phyloP scores from a whole-genome alignment of 1,284 basidiomycete species.

The Pterulicium gracile region DNA sequence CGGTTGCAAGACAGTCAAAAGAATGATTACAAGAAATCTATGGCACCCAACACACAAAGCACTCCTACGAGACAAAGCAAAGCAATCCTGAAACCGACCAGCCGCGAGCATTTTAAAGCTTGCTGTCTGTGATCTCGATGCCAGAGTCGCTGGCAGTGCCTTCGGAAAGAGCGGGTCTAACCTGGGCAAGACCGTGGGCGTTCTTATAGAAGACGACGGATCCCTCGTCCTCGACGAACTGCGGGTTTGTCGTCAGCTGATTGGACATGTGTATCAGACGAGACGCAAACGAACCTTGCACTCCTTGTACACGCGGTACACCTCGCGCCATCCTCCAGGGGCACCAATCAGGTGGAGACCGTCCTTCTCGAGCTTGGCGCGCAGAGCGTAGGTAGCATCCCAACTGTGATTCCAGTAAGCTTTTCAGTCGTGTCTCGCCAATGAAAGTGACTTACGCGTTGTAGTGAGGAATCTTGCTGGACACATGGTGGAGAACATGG shows the following conservation, averaged over 20 bases:
- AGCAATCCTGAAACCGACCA: too few species aligned
- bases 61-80: too few species aligned
- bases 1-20: too few species aligned
- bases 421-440: too few species aligned
- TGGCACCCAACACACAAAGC: too few species aligned
- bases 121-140: slow-evolving; percentile 52
- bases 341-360: slow-evolving; percentile 52
- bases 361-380: slow-evolving; percentile 59
- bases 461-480: slow-evolving; percentile 92
- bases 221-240: slow-evolving; percentile 90
- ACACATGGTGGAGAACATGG: slow-evolving; percentile 85
- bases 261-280: neutral
- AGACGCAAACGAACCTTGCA: slow-evolving; percentile 46
- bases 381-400: slow-evolving; percentile 89
- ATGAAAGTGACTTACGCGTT: slow-evolving; percentile 40
- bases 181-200: slow-evolving; percentile 63
- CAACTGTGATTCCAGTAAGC: slow-evolving; percentile 35
- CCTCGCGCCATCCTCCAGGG: slow-evolving; percentile 71
- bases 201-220: slow-evolving; percentile 93
- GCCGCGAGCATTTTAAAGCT: neutral
- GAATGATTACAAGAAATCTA: too few species aligned
- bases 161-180: slow-evolving; percentile 54
- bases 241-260: slow-evolving; percentile 10
- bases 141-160: slow-evolving; percentile 72
- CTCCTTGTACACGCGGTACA: slow-evolving; percentile 62